phyloP scores from a whole-genome alignment of 345 rosid species.

The Draba incana region DNA sequence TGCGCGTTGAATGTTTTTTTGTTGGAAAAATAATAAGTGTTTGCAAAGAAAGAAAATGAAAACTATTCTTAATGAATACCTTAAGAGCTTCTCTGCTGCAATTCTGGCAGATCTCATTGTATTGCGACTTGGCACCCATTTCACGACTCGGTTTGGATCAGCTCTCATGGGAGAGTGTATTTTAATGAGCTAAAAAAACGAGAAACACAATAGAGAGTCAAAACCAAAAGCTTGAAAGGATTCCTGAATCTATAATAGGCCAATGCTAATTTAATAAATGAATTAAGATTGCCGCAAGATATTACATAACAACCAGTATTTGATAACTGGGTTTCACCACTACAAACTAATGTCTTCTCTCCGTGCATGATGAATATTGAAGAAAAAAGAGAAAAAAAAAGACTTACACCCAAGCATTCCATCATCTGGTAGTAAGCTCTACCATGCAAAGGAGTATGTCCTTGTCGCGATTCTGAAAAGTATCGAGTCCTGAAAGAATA shows the following conservation, averaged over 20 bases:
- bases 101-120: constrained; percentile 75
- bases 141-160: constrained; percentile 68
- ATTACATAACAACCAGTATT: background rate
- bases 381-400: constrained; percentile 8
- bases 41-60: constrained; percentile 8
- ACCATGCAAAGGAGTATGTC: constrained; percentile 98
- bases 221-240: constrained; percentile 7
- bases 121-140: constrained; percentile 67
- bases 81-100: constrained; percentile 82
- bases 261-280: constrained; percentile 8
- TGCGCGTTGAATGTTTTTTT: constrained; percentile 25
- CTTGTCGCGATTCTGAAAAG: constrained; percentile 93
- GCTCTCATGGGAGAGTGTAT: constrained; percentile 96
- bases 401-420: constrained; percentile 97
- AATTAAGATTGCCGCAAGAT: constrained; percentile 8
- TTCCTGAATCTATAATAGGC: constrained; percentile 5
- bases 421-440: constrained; percentile 99
- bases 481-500: constrained; percentile 81
- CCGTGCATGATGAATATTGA: background rate
- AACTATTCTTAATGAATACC: constrained; percentile 45
- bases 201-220: constrained; percentile 12
- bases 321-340: background rate
- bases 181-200: constrained; percentile 73
- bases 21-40: background rate
- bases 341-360: too few species aligned